Conservation (phyloP, 306 rosid genomes). For the Bauhinia variegata region DNA sequence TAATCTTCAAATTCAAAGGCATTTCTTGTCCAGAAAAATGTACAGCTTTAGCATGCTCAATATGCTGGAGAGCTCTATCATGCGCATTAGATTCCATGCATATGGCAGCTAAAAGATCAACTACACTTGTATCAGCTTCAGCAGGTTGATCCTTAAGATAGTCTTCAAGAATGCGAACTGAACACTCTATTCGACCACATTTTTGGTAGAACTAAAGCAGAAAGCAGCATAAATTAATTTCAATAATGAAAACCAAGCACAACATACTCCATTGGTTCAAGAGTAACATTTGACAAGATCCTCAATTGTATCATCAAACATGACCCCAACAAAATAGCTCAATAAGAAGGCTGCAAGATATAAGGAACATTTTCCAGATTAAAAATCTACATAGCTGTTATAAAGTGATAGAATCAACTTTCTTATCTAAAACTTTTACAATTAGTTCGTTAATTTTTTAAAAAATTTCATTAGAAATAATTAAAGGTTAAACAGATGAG, state of each 20-base stretch:
- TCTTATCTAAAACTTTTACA: too few relatives aligned
- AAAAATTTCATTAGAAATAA: too few relatives aligned
- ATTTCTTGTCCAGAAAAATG: slow-evolving; percentile 49
- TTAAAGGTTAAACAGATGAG: too few relatives aligned
- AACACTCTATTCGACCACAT: slow-evolving; percentile 77
- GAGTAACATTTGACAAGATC: slow-evolving; percentile 13
- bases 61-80: slow-evolving; percentile 66
- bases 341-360: too few relatives aligned
- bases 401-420: not conserved
- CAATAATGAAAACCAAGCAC: slow-evolving; percentile 28
- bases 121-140: slow-evolving; percentile 60
- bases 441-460: too few relatives aligned
- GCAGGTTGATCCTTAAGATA: slow-evolving; percentile 60
- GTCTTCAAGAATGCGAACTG: slow-evolving; percentile 71
- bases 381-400: not conserved
- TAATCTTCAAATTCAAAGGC: slow-evolving; percentile 61
- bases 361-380: not conserved
- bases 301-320: slow-evolving; percentile 8
- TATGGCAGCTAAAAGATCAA: slow-evolving; percentile 69
- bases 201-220: slow-evolving; percentile 61
- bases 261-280: slow-evolving; percentile 11
- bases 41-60: slow-evolving; percentile 54
- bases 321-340: slow-evolving; percentile 6
- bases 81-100: slow-evolving; percentile 67
- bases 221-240: slow-evolving; percentile 20